Evolutionary conservation across 2,329 filamentous ascomycete species (phyloP).

Genomic region (Ceratocystis lukuohia): DNA sequence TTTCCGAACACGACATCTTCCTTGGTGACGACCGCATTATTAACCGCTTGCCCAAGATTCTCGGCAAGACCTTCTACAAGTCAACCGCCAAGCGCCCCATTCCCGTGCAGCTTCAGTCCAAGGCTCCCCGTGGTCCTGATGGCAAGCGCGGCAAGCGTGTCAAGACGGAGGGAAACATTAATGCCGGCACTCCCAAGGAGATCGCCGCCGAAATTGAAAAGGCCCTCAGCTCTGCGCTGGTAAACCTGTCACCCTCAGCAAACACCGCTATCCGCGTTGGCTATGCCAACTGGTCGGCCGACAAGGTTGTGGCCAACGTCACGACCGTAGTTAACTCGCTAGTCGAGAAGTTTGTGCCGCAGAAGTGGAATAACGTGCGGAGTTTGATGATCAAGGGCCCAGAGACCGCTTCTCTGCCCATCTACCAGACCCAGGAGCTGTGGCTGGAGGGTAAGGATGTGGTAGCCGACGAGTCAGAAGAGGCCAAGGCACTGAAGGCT

Average conservation of each 20-base stretch:
- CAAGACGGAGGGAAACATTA: constrained; percentile 28
- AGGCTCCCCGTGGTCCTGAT: constrained; percentile 16
- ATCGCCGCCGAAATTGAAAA: constrained; percentile 72
- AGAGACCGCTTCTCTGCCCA: constrained; percentile 75
- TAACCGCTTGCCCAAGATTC: constrained; percentile 55
- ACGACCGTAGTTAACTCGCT: constrained; percentile 55
- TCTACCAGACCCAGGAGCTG: constrained; percentile 86
- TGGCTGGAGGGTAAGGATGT: constrained; percentile 69
- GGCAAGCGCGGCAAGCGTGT: constrained; percentile 41
- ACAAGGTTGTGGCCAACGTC: constrained; percentile 71
- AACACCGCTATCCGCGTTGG: constrained; percentile 74
- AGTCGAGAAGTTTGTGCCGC: constrained; percentile 66
- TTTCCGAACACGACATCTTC: constrained; percentile 81
- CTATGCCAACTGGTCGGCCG: constrained; percentile 56
- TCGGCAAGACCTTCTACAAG: constrained; percentile 92
- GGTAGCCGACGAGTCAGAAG: constrained; percentile 47
- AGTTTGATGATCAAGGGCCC: constrained; percentile 83
- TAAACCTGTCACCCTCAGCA: constrained; percentile 64
- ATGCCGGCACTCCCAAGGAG: constrained; percentile 37
- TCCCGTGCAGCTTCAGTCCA: constrained; percentile 55
- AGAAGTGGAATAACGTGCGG: constrained; percentile 78
- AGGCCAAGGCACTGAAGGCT: constrained; percentile 33
- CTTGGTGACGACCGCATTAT: constrained; percentile 80
- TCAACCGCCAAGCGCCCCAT: constrained; percentile 71
- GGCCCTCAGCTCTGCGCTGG: constrained; percentile 61